Conservation (phyloP, 805 yeast species). For the Metschnikowia dekortorum region DNA sequence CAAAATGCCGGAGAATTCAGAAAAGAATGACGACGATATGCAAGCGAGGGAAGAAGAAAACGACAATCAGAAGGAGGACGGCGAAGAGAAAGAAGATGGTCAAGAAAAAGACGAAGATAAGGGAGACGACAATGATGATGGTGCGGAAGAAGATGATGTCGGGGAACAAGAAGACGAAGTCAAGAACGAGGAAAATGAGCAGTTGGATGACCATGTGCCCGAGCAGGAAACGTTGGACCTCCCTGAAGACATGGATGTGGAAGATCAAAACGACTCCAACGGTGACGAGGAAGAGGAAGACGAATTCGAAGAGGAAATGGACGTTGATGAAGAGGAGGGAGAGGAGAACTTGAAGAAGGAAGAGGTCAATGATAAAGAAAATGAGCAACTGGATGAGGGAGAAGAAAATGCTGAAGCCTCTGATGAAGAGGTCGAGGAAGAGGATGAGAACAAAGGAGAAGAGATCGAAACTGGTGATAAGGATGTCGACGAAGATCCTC, state of each 20-base stretch:
- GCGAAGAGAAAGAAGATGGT: conserved; percentile 42
- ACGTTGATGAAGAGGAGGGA: conserved; percentile 12
- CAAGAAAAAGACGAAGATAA: conserved; percentile 38
- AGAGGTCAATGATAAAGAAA: conserved; percentile 16
- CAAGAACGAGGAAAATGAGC: conserved; percentile 61
- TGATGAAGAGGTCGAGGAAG: conserved; percentile 22
- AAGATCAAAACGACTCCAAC: conserved; percentile 60
- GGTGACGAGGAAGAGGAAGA: conserved; percentile 33
- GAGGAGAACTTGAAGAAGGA: conserved; percentile 21
- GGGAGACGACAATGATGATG: conserved; percentile 44
- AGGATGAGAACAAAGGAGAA: conserved; percentile 19
- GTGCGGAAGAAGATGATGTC: conserved; percentile 63
- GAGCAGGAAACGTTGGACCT: conserved; percentile 84
- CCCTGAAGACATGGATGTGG: conserved; percentile 89
- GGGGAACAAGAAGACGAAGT: conserved; percentile 83
- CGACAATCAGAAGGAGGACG: conserved; percentile 31
- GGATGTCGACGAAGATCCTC: conserved; percentile 26
- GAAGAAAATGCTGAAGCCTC: conserved; percentile 10
- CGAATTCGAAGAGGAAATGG: conserved; percentile 17
- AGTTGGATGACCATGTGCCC: conserved; percentile 68
- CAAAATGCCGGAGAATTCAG: conserved; percentile 53
- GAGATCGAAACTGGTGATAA: conserved; percentile 21
- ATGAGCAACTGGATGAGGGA: conserved; percentile 15
- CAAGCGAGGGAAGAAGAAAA: conserved; percentile 45
- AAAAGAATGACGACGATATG: conserved; percentile 48